Conservation (phyloP, 345 rosid species). For the Erucastrum elatum region DNA sequence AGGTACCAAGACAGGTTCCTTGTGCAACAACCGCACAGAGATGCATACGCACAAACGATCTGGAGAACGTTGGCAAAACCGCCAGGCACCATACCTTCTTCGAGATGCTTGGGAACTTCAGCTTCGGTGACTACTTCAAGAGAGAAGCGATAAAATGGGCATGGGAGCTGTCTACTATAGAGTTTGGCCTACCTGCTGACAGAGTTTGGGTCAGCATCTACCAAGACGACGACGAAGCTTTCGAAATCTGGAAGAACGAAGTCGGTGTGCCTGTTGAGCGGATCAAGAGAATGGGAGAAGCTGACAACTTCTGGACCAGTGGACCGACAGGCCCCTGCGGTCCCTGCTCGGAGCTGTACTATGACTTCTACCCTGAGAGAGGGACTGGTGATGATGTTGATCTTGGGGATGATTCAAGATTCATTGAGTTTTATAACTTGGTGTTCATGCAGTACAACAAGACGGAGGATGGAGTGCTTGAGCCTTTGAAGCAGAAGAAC, state of each 20-base stretch:
- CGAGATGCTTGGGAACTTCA: constrained; percentile 98
- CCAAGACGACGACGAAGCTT: constrained; percentile 87
- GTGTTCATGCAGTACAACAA: constrained; percentile 96
- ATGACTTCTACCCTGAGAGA: constrained; percentile 85
- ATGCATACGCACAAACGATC: constrained; percentile 90
- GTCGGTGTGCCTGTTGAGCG: constrained; percentile 72
- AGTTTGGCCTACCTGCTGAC: constrained; percentile 67
- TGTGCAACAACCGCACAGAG: constrained; percentile 86
- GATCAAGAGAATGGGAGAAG: constrained; percentile 90
- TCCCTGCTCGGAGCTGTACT: constrained; percentile 95
- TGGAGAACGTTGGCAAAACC: constrained; percentile 94
- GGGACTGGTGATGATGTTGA: constrained; percentile 64
- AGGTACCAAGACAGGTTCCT: constrained; percentile 85
- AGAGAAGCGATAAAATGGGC: constrained; percentile 93
- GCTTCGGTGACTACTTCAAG: constrained; percentile 96
- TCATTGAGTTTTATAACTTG: constrained; percentile 90
- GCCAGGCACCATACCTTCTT: constrained; percentile 90
- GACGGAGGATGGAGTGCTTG: constrained; percentile 75
- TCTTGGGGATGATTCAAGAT: constrained; percentile 91
- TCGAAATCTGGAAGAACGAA: constrained; percentile 82
- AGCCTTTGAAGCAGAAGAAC: constrained; percentile 84
- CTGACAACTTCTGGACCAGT: constrained; percentile 94
- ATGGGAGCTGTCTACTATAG: constrained; percentile 89
- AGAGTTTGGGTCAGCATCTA: constrained; percentile 85
- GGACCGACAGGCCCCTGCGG: constrained; percentile 97